phyloP scores from a whole-genome alignment of 2,329 filamentous ascomycete species.

The Myrmaecium sp. region DNA sequence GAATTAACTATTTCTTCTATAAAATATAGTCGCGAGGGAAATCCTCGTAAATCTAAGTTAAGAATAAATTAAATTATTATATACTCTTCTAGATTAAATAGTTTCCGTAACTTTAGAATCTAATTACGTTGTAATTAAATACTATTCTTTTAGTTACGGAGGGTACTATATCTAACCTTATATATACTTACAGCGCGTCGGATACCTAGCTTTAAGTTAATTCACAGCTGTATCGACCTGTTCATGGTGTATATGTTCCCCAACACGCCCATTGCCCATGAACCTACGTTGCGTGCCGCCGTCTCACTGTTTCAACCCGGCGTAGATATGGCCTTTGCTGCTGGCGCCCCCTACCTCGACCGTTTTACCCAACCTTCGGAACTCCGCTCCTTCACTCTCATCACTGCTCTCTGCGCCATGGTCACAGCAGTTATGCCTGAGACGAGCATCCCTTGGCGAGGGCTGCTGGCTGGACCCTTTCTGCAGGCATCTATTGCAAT shows the following conservation, averaged over 20 bases:
- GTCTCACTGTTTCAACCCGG: conserved; percentile 1
- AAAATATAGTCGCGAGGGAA: neutral
- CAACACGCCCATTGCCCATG: conserved; percentile 1
- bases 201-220: no score
- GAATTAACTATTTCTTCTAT: neutral
- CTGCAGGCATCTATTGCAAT: conserved; percentile 1
- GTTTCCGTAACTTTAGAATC: neutral
- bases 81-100: neutral
- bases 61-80: neutral
- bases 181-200: neutral
- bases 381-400: conserved; percentile 1
- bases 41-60: conserved; percentile 1
- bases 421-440: conserved; percentile 2
- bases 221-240: conserved; percentile 1
- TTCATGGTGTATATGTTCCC: conserved; percentile 3
- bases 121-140: neutral
- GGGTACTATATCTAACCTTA: neutral
- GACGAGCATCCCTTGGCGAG: neutral
- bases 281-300: neutral
- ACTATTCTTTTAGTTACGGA: neutral
- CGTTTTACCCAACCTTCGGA: no score
- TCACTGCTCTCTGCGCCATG: conserved; percentile 2
- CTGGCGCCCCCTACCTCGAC: no score
- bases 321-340: no score
- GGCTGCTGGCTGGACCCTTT: neutral